Evolutionary conservation across 2,329 filamentous ascomycete genomes (phyloP), one percentile per base, ranked within the genome.

Genomic region (Chalara sp.): DNA sequence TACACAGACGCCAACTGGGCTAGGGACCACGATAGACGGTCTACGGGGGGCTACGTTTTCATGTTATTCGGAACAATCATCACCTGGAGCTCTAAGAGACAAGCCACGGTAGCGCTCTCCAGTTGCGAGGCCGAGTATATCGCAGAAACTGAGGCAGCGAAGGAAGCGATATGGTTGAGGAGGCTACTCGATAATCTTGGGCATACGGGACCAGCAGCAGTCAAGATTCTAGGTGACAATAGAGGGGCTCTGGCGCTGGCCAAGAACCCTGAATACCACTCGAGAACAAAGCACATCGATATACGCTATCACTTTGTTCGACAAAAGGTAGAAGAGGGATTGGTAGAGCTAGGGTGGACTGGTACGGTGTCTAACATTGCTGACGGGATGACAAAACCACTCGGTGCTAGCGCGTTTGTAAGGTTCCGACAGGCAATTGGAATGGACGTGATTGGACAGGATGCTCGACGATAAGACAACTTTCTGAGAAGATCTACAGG

Each of bases 1-100:
- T 48, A 45, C 21, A 42, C 41, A 5, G 47, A 53, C 28, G 37
- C 42, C 2, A 43, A 53, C 37, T 50, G 31, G 21, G 51, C 32
- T 5, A 32, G 43, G 5, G 32, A 50, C 31, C 47, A 5, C 31
- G 35, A 21, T 12, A 30, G n/a, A 49, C 47, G 21, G 48, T 44
- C 11, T 41, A 11, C 3, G 51, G 51, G n/a, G n/a, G n/a, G n/a
- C n/a, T n/a, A n/a, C 10, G 46, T 33, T 30, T 8, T 53, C 41
- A 46, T 46, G 13, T 13, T 32, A 2, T 32, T 44, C 10, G 43
- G 33, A 43, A 33, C 41, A 5, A 33, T 39, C 4, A 32, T 48
- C 30, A 6, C 5, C 12, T 42, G 28, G 37, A 42, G 29, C 11
- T 6, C 32, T 28, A 39, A 47, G 33, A 4, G 33, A 13, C 46